phyloP scores from a whole-genome alignment of 2,329 filamentous ascomycete species.

The Xylaria polymorpha region DNA sequence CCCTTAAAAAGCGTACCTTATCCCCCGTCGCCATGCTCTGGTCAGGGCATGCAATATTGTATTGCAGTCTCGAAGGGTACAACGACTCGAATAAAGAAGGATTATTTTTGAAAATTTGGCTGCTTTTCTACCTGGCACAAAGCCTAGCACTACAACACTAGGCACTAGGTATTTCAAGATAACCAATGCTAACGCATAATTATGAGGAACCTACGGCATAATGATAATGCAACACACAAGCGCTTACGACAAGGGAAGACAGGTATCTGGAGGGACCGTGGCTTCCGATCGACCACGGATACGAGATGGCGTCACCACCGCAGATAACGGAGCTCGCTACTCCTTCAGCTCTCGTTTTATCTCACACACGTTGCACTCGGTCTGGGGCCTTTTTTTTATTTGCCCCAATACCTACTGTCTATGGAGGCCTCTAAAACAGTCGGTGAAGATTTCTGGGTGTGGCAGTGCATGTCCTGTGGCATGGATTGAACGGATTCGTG shows the following conservation, averaged over 20 bases:
- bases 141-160: neutral
- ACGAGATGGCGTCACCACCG: too few relatives aligned
- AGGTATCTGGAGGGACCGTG: neutral
- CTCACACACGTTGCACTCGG: neutral
- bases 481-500: too few relatives aligned
- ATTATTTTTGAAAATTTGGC: too few relatives aligned
- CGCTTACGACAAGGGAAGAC: neutral
- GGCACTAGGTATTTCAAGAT: neutral
- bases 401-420: too few relatives aligned
- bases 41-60: neutral
- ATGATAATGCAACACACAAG: neutral
- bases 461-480: too few relatives aligned
- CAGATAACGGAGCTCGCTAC: neutral
- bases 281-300: neutral
- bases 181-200: neutral
- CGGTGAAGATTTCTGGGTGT: too few relatives aligned
- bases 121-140: neutral
- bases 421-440: too few relatives aligned
- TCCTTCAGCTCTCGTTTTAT: too few relatives aligned
- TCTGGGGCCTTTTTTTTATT: neutral
- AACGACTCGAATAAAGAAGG: too few relatives aligned
- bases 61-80: too few relatives aligned
- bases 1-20: neutral
- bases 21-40: neutral
- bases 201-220: neutral